Evolutionary conservation across 2,329 filamentous ascomycete genomes (phyloP), one percentile per base, ranked within the genome.

Genomic region (Hymenoscyphus albidus): DNA sequence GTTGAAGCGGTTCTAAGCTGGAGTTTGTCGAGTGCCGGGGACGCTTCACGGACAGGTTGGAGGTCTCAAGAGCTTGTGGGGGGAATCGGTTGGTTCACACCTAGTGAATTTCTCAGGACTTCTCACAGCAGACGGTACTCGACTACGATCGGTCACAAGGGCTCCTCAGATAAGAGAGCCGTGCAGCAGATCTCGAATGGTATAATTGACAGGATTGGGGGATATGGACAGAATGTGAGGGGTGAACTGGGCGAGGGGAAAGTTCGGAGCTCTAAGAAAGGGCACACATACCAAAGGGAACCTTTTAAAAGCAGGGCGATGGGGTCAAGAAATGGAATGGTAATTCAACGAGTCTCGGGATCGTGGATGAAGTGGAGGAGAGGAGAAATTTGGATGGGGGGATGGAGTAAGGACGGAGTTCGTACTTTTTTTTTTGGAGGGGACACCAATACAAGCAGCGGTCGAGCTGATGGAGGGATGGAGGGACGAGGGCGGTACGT

Each of bases 381-480:
- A n/a, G 22, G 12, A 27, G 18, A 1, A 27, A 22, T 22, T 54
- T 54, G 48, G 55, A 58, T 32, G 55, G 6, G 55, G 39, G 18
- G 14, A 27, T 39, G 57, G 57, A 40, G 22, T 5, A n/a, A 40
- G 18, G 39, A 44, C 31, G 56, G 54, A 38, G 27, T 31, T 27
- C 35, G 13, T 58, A 13, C 22, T 54, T 54, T 27, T 10, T 10
- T 16, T n/a, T 27, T 54, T 22, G 48, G 48, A 22, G 22, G 48
- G 48, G 48, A 22, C 13, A 18, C 18, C 48, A 54, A 22, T 54
- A 54, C 48, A 54, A 35, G 57, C 51, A 61, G 42, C 35, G 38
- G 59, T 51, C 61, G 64, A 54, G 64, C 58, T 63, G 61, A 38
- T 62, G 58, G 42, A 16, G 40, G 18, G 44, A 55, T 13, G 18